Conservation (phyloP, 2,329 filamentous ascomycete genomes). For the Alternaria triticimaculans region DNA sequence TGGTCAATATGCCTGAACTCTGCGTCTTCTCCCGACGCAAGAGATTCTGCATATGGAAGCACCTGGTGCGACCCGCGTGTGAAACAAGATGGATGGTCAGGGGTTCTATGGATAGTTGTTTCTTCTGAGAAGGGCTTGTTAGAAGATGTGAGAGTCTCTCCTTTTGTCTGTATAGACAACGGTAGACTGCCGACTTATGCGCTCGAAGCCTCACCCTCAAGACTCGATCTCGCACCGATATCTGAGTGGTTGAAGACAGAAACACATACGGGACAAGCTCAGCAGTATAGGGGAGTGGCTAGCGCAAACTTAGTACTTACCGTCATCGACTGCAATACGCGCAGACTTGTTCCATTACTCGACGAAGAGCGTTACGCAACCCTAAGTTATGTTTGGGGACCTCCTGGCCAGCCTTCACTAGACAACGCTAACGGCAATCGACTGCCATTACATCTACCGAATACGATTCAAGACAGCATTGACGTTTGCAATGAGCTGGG, state of each 20-base stretch:
- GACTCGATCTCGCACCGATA: not conserved
- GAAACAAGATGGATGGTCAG: not conserved
- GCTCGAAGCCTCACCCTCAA: too few relatives aligned
- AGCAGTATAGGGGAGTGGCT: accelerated
- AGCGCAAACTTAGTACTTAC: not conserved
- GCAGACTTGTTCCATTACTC: not conserved
- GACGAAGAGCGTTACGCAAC: slow-evolving; percentile 4
- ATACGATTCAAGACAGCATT: slow-evolving; percentile 1
- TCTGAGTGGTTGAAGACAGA: not conserved
- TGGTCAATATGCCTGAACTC: not conserved
- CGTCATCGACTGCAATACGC: not conserved
- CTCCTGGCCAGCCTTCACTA: not conserved
- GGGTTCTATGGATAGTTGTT: not conserved
- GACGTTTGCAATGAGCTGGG: not conserved
- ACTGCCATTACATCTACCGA: not conserved
- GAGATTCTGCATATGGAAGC: accelerated
- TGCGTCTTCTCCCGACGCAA: not conserved
- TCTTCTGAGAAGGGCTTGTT: too few relatives aligned
- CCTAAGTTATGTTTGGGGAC: slow-evolving; percentile 19
- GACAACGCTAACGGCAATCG: not conserved
- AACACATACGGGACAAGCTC: not conserved
- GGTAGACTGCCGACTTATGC: too few relatives aligned
- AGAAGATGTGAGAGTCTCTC: too few relatives aligned
- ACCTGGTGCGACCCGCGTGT: accelerated
- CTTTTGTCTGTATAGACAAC: too few relatives aligned